phyloP scores from a whole-genome alignment of 1,139 yeast species.

The Entelexis paramagnoliae region DNA sequence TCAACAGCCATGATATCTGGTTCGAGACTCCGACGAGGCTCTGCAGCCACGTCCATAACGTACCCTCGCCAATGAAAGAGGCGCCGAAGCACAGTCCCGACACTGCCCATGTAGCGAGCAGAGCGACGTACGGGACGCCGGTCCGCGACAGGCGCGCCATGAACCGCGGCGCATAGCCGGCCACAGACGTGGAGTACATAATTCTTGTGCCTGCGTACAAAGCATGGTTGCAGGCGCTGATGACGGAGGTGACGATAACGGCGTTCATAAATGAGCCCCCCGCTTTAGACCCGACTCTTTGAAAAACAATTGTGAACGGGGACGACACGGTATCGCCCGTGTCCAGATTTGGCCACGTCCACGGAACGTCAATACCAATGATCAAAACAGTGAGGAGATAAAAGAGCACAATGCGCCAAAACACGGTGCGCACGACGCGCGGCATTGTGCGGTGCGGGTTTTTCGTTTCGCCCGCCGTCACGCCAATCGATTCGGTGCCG shows the following conservation, averaged over 20 bases:
- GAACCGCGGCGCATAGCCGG: slow-evolving; percentile 43
- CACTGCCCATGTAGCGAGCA: slow-evolving; percentile 35
- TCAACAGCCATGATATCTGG: slow-evolving; percentile 49
- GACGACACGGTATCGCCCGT: slow-evolving; percentile 44
- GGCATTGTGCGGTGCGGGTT: slow-evolving; percentile 52
- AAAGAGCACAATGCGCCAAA: slow-evolving; percentile 43
- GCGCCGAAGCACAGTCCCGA: slow-evolving; percentile 61
- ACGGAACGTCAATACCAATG: slow-evolving; percentile 42
- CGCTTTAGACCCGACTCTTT: slow-evolving; percentile 39
- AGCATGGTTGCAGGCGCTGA: slow-evolving; percentile 46
- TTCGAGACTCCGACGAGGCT: slow-evolving; percentile 54
- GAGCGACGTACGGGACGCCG: slow-evolving; percentile 40
- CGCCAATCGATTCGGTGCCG: slow-evolving; percentile 54
- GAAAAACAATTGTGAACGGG: slow-evolving; percentile 57
- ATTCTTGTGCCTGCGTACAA: slow-evolving; percentile 43
- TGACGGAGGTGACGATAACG: slow-evolving; percentile 41
- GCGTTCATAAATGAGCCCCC: slow-evolving; percentile 46
- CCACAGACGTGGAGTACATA: slow-evolving; percentile 39
- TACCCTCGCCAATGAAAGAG: slow-evolving; percentile 39
- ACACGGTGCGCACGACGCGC: slow-evolving; percentile 47
- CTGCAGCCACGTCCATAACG: slow-evolving; percentile 55
- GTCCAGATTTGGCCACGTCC: slow-evolving; percentile 35
- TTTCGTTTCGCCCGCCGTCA: slow-evolving; percentile 57
- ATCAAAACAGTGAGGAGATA: slow-evolving; percentile 39
- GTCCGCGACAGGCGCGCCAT: slow-evolving; percentile 39